Base-by-base conservation (phyloP, 1,284 basidiomycete species). In the Irpex rosettiformis region DNA sequence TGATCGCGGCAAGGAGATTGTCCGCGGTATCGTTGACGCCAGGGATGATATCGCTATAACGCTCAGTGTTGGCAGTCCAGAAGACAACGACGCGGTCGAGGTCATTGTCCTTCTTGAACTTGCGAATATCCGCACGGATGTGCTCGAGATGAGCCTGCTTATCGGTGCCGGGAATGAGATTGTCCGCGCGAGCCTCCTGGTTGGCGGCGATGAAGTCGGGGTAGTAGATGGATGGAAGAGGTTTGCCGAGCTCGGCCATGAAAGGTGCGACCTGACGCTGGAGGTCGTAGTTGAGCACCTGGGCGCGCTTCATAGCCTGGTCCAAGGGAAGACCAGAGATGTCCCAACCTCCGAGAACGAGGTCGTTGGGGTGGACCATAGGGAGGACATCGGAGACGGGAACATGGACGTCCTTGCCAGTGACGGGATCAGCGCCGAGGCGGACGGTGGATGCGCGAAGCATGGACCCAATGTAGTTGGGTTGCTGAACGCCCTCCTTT, bases 61-160 rank as follows among this genome's bases (percentile, higher is more conserved):
- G 91, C 82, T 99, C 96, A 40, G 96, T 99, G 81, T 99, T 98
- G 72, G 96, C 96, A 29, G 95, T 97, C 95, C 95, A 98, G 80
- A 97, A 96, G 59, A 97, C 89, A 64, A 98, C 78, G 64, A 94
- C 84, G 60, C 88, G 89, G 73, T 97, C 96, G 57, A 98, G 86
- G 40, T 78, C 80, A 75, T 99, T 86, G 66, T 86, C 76, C 55
- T 77, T 71, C 82, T 98, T 98, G 85, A 99, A 99, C 59, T 87
- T 83, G 69, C 94, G 93, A 70, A 98, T 98, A 74, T 98, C 94
- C 53, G 82, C 81, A 62, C 96, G 93, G 69, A 99, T 87, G 65
- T 92, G 88, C 66, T 98, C 94, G 62, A 99, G 87, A 74, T 99
- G 96, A 7, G 78, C 88, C 65, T 89, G 87, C 82, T 99, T 98